A percentile compares a stretch with the other conserved stretches of the same genome.
Conservation (phyloP, 2,329 filamentous ascomycete genomes). For the Apiospora malaysiana region DNA sequence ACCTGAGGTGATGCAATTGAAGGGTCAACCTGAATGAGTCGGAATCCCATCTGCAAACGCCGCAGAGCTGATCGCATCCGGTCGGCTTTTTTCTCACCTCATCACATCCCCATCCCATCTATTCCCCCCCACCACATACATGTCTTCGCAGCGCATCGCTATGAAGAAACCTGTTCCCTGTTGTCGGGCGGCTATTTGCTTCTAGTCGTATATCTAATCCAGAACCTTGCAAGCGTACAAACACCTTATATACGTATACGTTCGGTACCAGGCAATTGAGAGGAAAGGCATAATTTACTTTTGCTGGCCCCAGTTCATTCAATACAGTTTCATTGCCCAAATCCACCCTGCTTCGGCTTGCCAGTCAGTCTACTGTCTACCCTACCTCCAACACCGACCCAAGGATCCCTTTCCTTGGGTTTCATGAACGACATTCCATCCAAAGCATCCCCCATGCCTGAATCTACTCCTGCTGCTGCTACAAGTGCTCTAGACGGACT, state of each 20-base stretch:
- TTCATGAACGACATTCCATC: background rate
- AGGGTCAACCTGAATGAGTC: background rate
- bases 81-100: slow-evolving; percentile 1
- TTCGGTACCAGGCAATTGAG: background rate
- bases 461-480: background rate
- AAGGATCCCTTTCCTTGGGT: background rate
- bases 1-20: background rate
- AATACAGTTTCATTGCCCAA: background rate
- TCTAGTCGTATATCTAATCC: background rate
- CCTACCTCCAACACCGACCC: background rate
- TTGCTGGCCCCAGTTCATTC: background rate
- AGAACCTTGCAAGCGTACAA: background rate
- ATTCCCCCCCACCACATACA: background rate
- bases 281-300: background rate
- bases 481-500: background rate
- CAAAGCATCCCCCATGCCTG: background rate
- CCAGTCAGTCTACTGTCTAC: slow-evolving; percentile 6
- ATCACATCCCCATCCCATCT: background rate
- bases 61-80: background rate
- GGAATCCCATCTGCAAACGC: background rate
- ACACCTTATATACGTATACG: background rate
- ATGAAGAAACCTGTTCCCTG: background rate
- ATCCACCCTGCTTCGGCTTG: background rate
- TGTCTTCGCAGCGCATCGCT: background rate
- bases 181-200: slow-evolving; percentile 1